These are phyloP conservation scores for Pestalotiopsis sp. DNA, from an alignment of 2,329 filamentous ascomycete species.

Conservation along the genomic window DNA sequence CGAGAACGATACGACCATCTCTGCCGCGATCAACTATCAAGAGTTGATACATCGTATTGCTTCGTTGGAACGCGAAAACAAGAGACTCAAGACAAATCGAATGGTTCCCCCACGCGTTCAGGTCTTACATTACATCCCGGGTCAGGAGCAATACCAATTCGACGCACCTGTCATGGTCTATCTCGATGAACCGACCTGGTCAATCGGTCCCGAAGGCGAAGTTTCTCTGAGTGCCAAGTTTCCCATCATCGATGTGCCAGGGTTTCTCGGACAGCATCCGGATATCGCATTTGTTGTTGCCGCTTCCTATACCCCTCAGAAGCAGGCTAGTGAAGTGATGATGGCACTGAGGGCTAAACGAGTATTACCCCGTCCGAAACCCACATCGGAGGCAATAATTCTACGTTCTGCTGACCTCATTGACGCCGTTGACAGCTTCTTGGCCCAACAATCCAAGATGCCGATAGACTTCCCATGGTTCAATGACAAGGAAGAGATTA, in stretches of 20 bases:
- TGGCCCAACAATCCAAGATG: background rate
- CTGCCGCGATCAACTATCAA: background rate
- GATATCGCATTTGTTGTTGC: background rate
- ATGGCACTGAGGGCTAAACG: background rate
- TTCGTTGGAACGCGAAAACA: background rate
- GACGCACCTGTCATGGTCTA: too few species aligned
- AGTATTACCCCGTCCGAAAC: background rate
- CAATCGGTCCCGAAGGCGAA: background rate
- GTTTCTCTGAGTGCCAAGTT: background rate
- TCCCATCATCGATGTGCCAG: background rate
- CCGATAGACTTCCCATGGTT: background rate
- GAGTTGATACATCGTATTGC: background rate
- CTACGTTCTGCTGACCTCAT: background rate
- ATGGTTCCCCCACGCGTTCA: background rate
- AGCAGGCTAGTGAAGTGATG: background rate
- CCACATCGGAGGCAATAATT: rapidly evolving
- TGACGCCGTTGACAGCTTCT: background rate
- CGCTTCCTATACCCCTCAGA: background rate
- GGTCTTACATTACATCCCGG: background rate
- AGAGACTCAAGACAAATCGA: background rate
- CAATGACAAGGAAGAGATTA: rapidly evolving
- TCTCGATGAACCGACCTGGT: background rate
- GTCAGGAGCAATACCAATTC: too few species aligned
- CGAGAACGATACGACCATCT: background rate
- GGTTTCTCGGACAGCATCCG: background rate